Conservation (phyloP, 768 basidiomycete species). For the Filobasidium floriforme region DNA sequence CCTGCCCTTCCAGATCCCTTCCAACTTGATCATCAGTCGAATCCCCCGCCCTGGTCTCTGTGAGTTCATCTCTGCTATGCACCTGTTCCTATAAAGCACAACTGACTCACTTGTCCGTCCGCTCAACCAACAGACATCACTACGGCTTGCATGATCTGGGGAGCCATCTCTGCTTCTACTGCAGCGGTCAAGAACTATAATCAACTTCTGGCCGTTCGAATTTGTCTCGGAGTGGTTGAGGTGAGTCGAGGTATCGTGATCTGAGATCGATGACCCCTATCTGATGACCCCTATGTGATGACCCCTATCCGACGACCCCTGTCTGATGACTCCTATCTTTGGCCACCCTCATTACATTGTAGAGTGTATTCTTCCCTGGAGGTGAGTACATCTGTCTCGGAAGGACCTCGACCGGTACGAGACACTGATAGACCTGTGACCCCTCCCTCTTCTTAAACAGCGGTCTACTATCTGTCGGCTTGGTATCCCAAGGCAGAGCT, state of each 20-base stretch:
- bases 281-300: not conserved
- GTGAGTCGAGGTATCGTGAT: not conserved
- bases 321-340: not conserved
- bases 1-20: slow-evolving; percentile 30
- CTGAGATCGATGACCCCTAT: not conserved
- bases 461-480: slow-evolving; percentile 27
- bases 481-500: slow-evolving; percentile 37
- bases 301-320: not conserved
- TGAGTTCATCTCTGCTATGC: too few species aligned
- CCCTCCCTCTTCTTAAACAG: not conserved
- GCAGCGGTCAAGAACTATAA: slow-evolving; percentile 28
- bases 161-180: slow-evolving; percentile 24
- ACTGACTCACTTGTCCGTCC: slow-evolving; percentile 15
- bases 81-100: too few species aligned
- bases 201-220: slow-evolving; percentile 26
- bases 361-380: slow-evolving; percentile 34
- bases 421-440: not conserved
- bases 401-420: not conserved
- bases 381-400: not conserved
- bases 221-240: slow-evolving; percentile 27
- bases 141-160: slow-evolving; percentile 18
- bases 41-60: slow-evolving; percentile 27
- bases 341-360: slow-evolving; percentile 7
- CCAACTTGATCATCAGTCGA: slow-evolving; percentile 37
- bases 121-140: slow-evolving; percentile 24